Percentiles rank a stretch among this genome's conserved stretches.
Evolutionary conservation across 2,329 filamentous ascomycete species (phyloP).

Genomic region (Fusarium sp.): DNA sequence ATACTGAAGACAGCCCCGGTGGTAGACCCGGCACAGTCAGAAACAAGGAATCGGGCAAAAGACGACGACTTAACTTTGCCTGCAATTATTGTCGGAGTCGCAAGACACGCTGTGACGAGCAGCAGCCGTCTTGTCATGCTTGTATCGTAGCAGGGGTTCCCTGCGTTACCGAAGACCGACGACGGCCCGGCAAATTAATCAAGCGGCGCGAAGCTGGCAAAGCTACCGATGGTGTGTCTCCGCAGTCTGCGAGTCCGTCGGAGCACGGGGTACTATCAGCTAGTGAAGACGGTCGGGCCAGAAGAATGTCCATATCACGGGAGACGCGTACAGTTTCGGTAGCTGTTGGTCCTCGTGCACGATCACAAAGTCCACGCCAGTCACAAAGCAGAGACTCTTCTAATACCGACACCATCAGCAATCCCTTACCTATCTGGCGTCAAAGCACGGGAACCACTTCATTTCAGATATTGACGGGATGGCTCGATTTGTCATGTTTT

Average conservation of each 20-base stretch:
- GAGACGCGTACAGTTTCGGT: background rate
- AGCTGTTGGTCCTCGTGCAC: background rate
- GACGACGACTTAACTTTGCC: constrained; percentile 24
- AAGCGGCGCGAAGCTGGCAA: constrained; percentile 19
- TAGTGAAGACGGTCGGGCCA: rapidly evolving
- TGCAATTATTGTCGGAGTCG: constrained; percentile 25
- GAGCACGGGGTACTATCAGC: background rate
- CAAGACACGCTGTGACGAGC: constrained; percentile 17
- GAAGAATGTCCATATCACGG: background rate
- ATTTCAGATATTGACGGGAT: constrained; percentile 14
- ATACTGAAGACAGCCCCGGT: constrained; percentile 19
- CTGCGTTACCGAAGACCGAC: constrained; percentile 17
- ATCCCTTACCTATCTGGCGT: background rate
- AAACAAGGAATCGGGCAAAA: constrained; percentile 1
- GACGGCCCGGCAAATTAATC: constrained; percentile 8
- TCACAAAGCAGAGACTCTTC: constrained; percentile 19
- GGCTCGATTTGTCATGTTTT: constrained; percentile 12
- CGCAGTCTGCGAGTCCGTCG: background rate
- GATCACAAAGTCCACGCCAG: constrained; percentile 4
- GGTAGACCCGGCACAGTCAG: constrained; percentile 2
- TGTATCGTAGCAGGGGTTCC: background rate
- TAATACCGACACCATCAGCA: constrained; percentile 8
- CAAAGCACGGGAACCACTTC: constrained; percentile 1
- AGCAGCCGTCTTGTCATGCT: constrained; percentile 11
- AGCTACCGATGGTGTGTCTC: background rate